These are phyloP conservation scores for Trichosanthes truncata DNA, from an alignment of 306 rosid species.

Conservation along the genomic window DNA sequence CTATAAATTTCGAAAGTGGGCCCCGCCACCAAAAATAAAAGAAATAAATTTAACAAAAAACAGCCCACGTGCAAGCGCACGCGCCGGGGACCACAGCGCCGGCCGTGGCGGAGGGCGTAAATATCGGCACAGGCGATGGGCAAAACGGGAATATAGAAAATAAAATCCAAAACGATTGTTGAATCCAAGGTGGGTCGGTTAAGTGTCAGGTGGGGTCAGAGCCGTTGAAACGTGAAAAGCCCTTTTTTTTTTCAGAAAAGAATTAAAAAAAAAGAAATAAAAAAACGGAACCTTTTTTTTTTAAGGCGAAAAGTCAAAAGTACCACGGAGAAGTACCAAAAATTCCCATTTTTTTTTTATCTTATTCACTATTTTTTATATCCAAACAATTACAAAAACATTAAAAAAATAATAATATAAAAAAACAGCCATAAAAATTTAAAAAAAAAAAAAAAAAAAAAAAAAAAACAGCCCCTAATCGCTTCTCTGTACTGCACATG, in stretches of 20 bases:
- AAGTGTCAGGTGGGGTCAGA: background rate
- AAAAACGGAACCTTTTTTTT: background rate
- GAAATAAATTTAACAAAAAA: background rate
- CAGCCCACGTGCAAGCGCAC: background rate
- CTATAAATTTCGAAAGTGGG: background rate
- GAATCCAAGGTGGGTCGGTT: background rate
- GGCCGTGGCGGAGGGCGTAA: background rate
- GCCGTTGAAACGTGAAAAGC: background rate
- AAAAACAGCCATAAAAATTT: background rate
- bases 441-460: background rate
- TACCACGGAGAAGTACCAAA: conserved; percentile 60
- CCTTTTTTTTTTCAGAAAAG: background rate
- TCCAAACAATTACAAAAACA: background rate
- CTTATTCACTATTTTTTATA: background rate
- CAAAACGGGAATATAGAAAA: background rate
- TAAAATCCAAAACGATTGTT: background rate
- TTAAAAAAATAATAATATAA: background rate
- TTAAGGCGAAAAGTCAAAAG: conserved; percentile 15
- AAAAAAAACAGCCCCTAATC: background rate
- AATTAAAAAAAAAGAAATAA: background rate
- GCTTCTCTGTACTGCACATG: conserved; percentile 8
- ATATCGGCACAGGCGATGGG: background rate
- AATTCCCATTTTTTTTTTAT: conserved; percentile 15
- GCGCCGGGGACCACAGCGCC: background rate
- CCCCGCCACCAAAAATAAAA: background rate